Evolutionary conservation across 192 early-diverging fungal genomes (phyloP).

Genomic region (Rhizophagus sp.): DNA sequence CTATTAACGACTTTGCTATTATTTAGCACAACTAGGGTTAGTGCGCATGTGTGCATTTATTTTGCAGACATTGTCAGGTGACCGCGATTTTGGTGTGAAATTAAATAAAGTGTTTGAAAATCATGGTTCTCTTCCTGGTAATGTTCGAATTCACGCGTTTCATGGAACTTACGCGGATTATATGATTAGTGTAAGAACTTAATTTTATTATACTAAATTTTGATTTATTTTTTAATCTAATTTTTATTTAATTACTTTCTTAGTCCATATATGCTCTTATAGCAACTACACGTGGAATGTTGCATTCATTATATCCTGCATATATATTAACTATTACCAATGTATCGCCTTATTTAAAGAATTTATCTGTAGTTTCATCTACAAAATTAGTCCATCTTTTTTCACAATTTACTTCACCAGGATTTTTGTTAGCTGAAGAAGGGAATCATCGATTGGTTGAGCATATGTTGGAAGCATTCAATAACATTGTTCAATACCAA

Average conservation of each 20-base stretch:
- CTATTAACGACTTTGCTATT: background rate
- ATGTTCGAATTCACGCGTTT: conserved; percentile 60
- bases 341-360: conserved; percentile 78
- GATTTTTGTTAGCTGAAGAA: conserved; percentile 79
- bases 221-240: background rate
- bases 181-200: conserved; percentile 68
- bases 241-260: conserved; percentile 9
- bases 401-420: conserved; percentile 72
- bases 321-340: conserved; percentile 80
- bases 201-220: background rate
- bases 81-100: conserved; percentile 62
- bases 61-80: conserved; percentile 71
- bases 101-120: conserved; percentile 66
- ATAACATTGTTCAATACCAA: conserved; percentile 86
- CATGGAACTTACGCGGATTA: conserved; percentile 77
- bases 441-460: conserved; percentile 72
- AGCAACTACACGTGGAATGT: conserved; percentile 66
- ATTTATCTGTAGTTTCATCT: conserved; percentile 66
- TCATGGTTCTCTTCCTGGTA: conserved; percentile 58
- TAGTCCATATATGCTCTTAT: conserved; percentile 77
- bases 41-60: conserved; percentile 73
- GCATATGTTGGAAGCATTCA: conserved; percentile 79
- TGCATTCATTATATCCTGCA: conserved; percentile 73
- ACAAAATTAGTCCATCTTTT: conserved; percentile 77
- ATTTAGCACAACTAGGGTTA: conserved; percentile 66